A percentile compares a stretch with the other conserved stretches of the same genome.
Conservation (phyloP, 2,329 filamentous ascomycete species). For the Trichoderma breve region DNA sequence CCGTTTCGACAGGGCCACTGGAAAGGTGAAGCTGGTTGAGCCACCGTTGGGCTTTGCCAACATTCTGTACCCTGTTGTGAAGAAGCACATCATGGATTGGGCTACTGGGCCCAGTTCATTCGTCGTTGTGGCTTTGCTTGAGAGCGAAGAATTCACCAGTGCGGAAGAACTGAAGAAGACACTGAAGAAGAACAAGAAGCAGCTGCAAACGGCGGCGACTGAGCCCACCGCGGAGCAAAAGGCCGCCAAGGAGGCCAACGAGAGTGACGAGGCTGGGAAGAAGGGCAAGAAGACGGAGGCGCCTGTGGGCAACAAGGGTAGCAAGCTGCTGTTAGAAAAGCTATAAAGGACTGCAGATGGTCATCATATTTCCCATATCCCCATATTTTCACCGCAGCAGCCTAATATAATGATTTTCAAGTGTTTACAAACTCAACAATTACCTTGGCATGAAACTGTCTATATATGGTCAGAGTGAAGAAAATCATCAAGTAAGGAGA, state of each 20-base stretch:
- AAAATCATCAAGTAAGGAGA: neutral
- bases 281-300: conserved; percentile 44
- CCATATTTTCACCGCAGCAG: neutral
- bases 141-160: conserved; percentile 68
- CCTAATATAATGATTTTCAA: neutral
- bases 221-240: conserved; percentile 57
- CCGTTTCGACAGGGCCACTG: conserved; percentile 72
- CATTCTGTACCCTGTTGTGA: conserved; percentile 77
- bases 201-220: conserved; percentile 64
- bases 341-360: conserved; percentile 34
- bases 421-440: neutral
- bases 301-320: conserved; percentile 59
- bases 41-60: conserved; percentile 79
- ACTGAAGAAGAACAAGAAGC: conserved; percentile 71
- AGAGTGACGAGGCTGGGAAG: conserved; percentile 44
- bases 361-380: neutral
- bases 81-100: conserved; percentile 74
- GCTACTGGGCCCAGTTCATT: conserved; percentile 84
- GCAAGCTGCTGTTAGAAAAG: conserved; percentile 60
- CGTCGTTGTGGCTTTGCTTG: conserved; percentile 76
- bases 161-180: conserved; percentile 65
- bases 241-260: conserved; percentile 49
- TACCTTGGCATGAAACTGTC: neutral
- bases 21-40: conserved; percentile 67
- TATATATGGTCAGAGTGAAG: neutral